Evolutionary conservation across 257 asterid genomes (phyloP).

Genomic region (Fraxinus excelsior): DNA sequence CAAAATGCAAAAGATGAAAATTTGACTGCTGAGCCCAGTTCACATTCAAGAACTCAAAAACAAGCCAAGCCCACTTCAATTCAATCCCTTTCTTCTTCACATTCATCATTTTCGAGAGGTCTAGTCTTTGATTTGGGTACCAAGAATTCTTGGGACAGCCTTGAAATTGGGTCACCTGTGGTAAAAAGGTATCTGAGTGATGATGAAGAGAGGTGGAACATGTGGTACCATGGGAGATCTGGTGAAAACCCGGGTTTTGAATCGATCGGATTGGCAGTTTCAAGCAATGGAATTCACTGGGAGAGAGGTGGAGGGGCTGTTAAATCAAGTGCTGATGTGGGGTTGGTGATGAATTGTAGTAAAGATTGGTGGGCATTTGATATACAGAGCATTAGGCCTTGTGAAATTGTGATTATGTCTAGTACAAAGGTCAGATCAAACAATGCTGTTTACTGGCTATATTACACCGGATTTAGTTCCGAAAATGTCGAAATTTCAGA

Average conservation of each 20-base stretch:
- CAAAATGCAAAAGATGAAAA: slow-evolving; percentile 42
- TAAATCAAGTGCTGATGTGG: slow-evolving; percentile 65
- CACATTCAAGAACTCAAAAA: slow-evolving; percentile 37
- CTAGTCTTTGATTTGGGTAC: slow-evolving; percentile 68
- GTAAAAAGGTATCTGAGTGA: slow-evolving; percentile 84
- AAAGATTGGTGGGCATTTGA: slow-evolving; percentile 96
- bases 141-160: slow-evolving; percentile 65
- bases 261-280: slow-evolving; percentile 76
- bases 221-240: slow-evolving; percentile 87
- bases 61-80: slow-evolving; percentile 34
- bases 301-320: slow-evolving; percentile 64
- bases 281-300: slow-evolving; percentile 92
- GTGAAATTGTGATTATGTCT: slow-evolving; percentile 80
- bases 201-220: slow-evolving; percentile 86
- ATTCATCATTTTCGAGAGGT: slow-evolving; percentile 61
- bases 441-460: slow-evolving; percentile 82
- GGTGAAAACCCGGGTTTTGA: slow-evolving; percentile 37
- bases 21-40: slow-evolving; percentile 20
- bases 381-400: slow-evolving; percentile 65
- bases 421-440: slow-evolving; percentile 65
- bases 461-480: slow-evolving; percentile 63
- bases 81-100: slow-evolving; percentile 31
- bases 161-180: slow-evolving; percentile 86
- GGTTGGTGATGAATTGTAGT: slow-evolving; percentile 65
- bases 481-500: slow-evolving; percentile 34